A percentile compares a stretch with the other conserved stretches of the same genome.
These are phyloP conservation scores for Thalassiosira profunda DNA, from an alignment of 108 stramenopile genomes.

Conservation along the genomic window DNA sequence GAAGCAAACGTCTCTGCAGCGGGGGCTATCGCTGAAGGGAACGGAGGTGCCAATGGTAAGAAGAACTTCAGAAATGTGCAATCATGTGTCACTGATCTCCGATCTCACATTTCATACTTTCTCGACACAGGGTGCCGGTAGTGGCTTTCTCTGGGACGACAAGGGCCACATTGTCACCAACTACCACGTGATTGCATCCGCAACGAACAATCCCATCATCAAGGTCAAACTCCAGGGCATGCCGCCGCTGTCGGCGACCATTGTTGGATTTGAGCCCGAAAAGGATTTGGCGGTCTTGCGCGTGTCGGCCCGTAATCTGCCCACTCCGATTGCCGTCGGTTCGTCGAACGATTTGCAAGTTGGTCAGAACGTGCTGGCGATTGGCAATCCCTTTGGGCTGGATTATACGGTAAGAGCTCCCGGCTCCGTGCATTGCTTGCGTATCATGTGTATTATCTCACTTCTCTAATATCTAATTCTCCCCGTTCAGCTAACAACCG, in stretches of 20 bases:
- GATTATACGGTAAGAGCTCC: too few relatives aligned
- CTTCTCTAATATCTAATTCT: too few relatives aligned
- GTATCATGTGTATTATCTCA: too few relatives aligned
- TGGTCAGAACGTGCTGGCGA: slow-evolving; percentile 89
- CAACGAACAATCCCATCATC: slow-evolving; percentile 31
- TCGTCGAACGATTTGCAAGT: slow-evolving; percentile 73
- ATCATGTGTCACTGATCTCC: too few relatives aligned
- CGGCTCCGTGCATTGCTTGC: too few relatives aligned
- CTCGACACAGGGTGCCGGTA: slow-evolving; percentile 85
- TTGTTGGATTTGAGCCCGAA: slow-evolving; percentile 79
- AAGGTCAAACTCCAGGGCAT: slow-evolving; percentile 56
- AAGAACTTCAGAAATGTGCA: too few relatives aligned
- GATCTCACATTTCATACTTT: too few relatives aligned
- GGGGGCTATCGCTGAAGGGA: slow-evolving; percentile 24
- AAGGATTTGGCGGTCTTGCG: slow-evolving; percentile 89
- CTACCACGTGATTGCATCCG: slow-evolving; percentile 86
- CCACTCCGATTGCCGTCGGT: slow-evolving; percentile 37
- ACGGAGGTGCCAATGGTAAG: slow-evolving; percentile 49
- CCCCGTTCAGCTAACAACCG: slow-evolving; percentile 83
- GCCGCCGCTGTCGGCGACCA: slow-evolving; percentile 14
- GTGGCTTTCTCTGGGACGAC: slow-evolving; percentile 73
- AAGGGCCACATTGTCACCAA: slow-evolving; percentile 92
- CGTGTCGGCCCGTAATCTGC: slow-evolving; percentile 22
- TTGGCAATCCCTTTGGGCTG: slow-evolving; percentile 95
- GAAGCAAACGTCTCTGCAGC: neutral